Percentiles rank a stretch among this genome's conserved stretches.
phyloP scores from a whole-genome alignment of 2,329 filamentous ascomycete species.

The Fusarium nurragi region DNA sequence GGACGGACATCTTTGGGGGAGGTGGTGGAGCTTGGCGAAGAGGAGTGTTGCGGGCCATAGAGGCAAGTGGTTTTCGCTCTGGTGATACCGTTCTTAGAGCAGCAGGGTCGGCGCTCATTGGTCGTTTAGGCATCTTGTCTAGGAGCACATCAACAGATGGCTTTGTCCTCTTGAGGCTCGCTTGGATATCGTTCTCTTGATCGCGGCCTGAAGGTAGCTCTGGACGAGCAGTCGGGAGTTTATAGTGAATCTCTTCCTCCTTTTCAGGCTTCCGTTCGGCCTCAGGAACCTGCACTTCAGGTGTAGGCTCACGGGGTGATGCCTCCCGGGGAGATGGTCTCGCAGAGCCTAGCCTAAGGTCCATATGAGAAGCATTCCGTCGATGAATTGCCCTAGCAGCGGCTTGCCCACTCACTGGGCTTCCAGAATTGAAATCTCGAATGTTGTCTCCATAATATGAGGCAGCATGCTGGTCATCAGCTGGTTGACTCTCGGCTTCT shows the following conservation, averaged over 20 bases:
- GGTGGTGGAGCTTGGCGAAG: slow-evolving; percentile 81
- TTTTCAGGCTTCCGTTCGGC: slow-evolving; percentile 31
- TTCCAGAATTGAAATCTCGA: slow-evolving; percentile 66
- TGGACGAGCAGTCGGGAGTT: slow-evolving; percentile 53
- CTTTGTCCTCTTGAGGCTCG: slow-evolving; percentile 72
- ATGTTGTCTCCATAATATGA: slow-evolving; percentile 57
- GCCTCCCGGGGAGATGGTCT: slow-evolving; percentile 46
- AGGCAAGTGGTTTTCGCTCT: slow-evolving; percentile 64
- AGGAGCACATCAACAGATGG: slow-evolving; percentile 62
- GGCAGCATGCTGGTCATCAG: slow-evolving; percentile 51
- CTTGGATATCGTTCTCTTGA: slow-evolving; percentile 84
- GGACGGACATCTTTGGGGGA: slow-evolving; percentile 93
- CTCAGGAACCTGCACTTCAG: slow-evolving; percentile 21
- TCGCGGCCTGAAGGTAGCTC: slow-evolving; percentile 73
- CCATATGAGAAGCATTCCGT: slow-evolving; percentile 52
- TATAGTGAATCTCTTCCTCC: slow-evolving; percentile 60
- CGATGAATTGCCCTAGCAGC: slow-evolving; percentile 55
- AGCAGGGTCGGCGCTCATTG: slow-evolving; percentile 57
- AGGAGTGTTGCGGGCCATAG: slow-evolving; percentile 73
- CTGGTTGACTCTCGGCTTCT: slow-evolving; percentile 55
- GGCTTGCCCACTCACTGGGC: slow-evolving; percentile 63
- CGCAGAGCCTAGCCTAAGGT: slow-evolving; percentile 48
- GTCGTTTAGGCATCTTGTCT: slow-evolving; percentile 65
- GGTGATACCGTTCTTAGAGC: slow-evolving; percentile 57
- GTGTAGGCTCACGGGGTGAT: slow-evolving; percentile 29